Evolutionary conservation across 2,329 filamentous ascomycete species (phyloP).

Genomic region (Lizonia empirigonia): DNA sequence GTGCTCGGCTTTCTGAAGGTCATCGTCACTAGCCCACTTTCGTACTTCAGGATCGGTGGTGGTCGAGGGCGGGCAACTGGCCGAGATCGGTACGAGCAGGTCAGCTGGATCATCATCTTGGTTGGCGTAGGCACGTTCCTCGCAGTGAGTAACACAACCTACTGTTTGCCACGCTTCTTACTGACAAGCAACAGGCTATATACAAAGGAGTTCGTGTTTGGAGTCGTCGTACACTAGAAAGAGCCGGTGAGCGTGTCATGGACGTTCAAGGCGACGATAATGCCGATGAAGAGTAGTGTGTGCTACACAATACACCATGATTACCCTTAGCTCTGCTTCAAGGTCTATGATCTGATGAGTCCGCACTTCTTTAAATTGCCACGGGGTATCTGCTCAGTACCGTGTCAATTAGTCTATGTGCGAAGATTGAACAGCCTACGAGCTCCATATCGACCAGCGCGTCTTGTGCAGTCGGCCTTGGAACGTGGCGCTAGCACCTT

Average conservation of each 20-base stretch:
- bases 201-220: conserved; percentile 81
- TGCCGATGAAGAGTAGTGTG: conserved; percentile 54
- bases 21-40: conserved; percentile 75
- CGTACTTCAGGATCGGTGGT: conserved; percentile 72
- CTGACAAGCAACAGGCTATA: conserved; percentile 62
- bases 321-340: conserved; percentile 4
- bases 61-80: conserved; percentile 67
- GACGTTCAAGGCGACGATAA: conserved; percentile 74
- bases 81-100: conserved; percentile 75
- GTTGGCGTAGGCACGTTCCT: conserved; percentile 82
- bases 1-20: conserved; percentile 84
- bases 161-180: background rate
- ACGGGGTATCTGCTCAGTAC: conserved; percentile 70
- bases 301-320: conserved; percentile 9
- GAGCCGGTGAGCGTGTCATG: conserved; percentile 77
- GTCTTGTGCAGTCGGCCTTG: conserved; percentile 44
- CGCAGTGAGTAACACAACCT: conserved; percentile 60
- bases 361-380: conserved; percentile 98
- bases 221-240: conserved; percentile 74
- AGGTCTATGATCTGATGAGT: conserved; percentile 6
- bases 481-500: conserved; percentile 38
- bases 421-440: conserved; percentile 67
- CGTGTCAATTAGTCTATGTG: conserved; percentile 96
- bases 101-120: conserved; percentile 79
- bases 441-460: conserved; percentile 35